Percentiles rank a stretch among this genome's conserved stretches.
phyloP scores from a whole-genome alignment of 805 yeast genomes.

The Yarrowia sp. region DNA sequence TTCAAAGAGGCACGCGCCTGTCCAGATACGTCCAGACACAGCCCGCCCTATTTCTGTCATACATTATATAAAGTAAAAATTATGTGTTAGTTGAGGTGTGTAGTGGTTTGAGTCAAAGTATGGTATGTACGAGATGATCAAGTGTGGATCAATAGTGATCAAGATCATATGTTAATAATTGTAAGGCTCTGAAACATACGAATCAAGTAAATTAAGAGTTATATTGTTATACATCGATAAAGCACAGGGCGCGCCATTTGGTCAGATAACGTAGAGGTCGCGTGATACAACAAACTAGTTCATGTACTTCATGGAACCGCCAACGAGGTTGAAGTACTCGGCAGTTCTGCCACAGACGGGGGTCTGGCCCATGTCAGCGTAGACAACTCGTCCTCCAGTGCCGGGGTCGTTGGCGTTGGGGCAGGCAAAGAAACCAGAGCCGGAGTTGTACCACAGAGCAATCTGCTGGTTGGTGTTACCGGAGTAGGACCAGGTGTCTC shows the following conservation, averaged over 20 bases:
- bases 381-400: conserved; percentile 18
- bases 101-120: not conserved
- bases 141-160: too few relatives aligned
- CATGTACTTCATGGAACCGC: conserved; percentile 17
- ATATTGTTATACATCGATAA: conserved; percentile 10
- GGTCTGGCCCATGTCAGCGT: conserved; percentile 26
- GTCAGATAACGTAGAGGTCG: not conserved
- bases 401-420: conserved; percentile 27
- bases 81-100: not conserved
- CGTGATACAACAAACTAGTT: not conserved
- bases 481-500: conserved; percentile 32
- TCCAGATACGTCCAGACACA: conserved; percentile 2
- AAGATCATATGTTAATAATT: too few relatives aligned
- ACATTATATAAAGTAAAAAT: conserved; percentile 11
- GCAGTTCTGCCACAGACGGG: conserved; percentile 36
- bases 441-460: conserved; percentile 28
- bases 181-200: too few relatives aligned
- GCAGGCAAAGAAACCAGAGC: conserved; percentile 27
- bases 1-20: conserved; percentile 19
- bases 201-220: conserved; percentile 11
- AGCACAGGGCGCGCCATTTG: not conserved
- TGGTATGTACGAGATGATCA: too few relatives aligned
- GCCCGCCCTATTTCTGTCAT: conserved; percentile 33
- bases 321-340: conserved; percentile 27
- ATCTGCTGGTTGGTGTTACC: conserved; percentile 27